Evolutionary conservation across 2,329 filamentous ascomycete species (phyloP).

Genomic region (Aschersonia sp.): DNA sequence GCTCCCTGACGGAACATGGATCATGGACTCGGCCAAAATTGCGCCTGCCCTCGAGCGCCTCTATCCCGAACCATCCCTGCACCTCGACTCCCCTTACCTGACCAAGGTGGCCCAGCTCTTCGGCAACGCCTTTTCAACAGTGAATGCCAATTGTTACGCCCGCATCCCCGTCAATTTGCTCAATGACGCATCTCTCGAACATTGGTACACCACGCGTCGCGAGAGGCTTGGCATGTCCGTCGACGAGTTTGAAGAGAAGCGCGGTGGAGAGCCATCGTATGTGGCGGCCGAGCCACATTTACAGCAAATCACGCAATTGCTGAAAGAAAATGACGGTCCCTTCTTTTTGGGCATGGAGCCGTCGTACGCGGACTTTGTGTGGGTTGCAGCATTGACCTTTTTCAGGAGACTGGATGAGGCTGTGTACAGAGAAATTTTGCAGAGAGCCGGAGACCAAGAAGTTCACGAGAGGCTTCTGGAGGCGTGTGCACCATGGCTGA

Average conservation of each 20-base stretch:
- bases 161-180: conserved; percentile 36
- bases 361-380: conserved; percentile 44
- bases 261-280: conserved; percentile 37
- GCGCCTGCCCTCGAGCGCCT: conserved; percentile 40
- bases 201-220: conserved; percentile 40
- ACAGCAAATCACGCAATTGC: conserved; percentile 8
- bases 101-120: conserved; percentile 27
- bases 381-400: conserved; percentile 33
- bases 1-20: conserved; percentile 39
- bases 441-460: conserved; percentile 19
- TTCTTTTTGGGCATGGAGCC: conserved; percentile 44
- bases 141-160: conserved; percentile 30
- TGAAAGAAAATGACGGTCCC: conserved; percentile 41
- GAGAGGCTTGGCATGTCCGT: conserved; percentile 36
- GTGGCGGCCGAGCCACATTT: conserved; percentile 22
- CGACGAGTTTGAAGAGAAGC: conserved; percentile 28
- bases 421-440: conserved; percentile 19
- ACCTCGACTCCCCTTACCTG: conserved; percentile 38
- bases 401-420: conserved; percentile 18
- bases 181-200: conserved; percentile 31
- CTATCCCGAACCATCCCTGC: conserved; percentile 42
- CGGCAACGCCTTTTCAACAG: conserved; percentile 10
- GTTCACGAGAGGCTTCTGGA: conserved; percentile 25
- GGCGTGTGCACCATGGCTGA: conserved; percentile 23
- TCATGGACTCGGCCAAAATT: conserved; percentile 53